These are phyloP conservation scores for Citeromyces hawaiiensis DNA, from an alignment of 1,139 yeast species.

Conservation along the genomic window DNA sequence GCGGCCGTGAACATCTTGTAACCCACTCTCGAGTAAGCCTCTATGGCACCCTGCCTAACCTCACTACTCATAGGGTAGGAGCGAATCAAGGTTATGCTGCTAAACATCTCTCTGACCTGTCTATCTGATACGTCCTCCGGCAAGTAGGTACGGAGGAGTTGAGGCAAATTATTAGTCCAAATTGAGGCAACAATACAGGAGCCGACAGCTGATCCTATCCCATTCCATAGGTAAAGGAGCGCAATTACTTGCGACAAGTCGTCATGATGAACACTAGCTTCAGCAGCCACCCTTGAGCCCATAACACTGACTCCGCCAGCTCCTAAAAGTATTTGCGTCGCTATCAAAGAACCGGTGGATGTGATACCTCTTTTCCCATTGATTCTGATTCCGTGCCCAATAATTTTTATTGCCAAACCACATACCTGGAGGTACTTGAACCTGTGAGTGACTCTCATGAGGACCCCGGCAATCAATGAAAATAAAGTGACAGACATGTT, in stretches of 20 bases:
- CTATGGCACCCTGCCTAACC: conserved; percentile 17
- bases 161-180: conserved; percentile 6
- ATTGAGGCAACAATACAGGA: conserved; percentile 10
- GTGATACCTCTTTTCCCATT: conserved; percentile 10
- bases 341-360: conserved; percentile 11
- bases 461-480: conserved; percentile 19
- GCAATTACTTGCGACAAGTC: conserved; percentile 15
- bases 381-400: conserved; percentile 18
- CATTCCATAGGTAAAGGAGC: conserved; percentile 2
- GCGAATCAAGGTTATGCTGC: conserved; percentile 6
- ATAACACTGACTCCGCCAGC: conserved; percentile 20
- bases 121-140: conserved; percentile 4
- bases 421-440: conserved; percentile 18
- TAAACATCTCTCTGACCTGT: conserved; percentile 4
- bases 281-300: conserved; percentile 20
- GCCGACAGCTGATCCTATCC: conserved; percentile 1
- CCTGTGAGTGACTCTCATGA: conserved; percentile 18
- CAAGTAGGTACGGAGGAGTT: background rate
- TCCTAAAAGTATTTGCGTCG: conserved; percentile 16
- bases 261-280: conserved; percentile 28
- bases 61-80: conserved; percentile 13
- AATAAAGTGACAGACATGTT: conserved; percentile 22
- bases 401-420: conserved; percentile 17
- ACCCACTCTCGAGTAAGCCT: conserved; percentile 16
- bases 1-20: conserved; percentile 15